Conservation (phyloP, 306 rosid genomes). For the Lathyrus aphaca region DNA sequence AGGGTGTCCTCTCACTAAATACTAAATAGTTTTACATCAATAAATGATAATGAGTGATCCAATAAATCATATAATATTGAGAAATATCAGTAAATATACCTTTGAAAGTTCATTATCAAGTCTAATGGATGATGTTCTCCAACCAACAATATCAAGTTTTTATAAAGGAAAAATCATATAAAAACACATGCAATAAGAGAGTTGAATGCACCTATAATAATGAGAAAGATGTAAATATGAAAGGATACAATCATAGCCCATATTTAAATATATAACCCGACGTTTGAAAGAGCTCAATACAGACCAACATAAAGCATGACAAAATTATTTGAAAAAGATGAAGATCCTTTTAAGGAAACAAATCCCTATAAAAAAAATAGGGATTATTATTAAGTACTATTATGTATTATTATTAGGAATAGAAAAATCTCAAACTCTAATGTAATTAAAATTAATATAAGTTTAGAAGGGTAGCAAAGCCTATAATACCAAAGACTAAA, state of each 20-base stretch:
- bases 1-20: too few relatives aligned
- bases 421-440: too few relatives aligned
- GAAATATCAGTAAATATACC: constrained; percentile 44
- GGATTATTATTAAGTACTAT: too few relatives aligned
- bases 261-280: constrained; percentile 82
- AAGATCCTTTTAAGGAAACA: constrained; percentile 26
- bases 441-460: too few relatives aligned
- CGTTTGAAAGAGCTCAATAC: constrained; percentile 78
- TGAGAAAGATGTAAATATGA: constrained; percentile 13
- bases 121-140: constrained; percentile 95
- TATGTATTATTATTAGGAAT: too few relatives aligned
- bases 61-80: too few relatives aligned
- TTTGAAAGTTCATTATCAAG: constrained; percentile 79
- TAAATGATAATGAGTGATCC: too few relatives aligned
- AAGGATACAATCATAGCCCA: constrained; percentile 92
- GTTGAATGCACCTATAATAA: constrained; percentile 1
- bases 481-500: too few relatives aligned
- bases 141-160: constrained; percentile 80
- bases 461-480: too few relatives aligned
- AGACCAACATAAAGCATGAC: constrained; percentile 65
- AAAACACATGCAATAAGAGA: constrained; percentile 9
- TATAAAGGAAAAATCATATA: constrained; percentile 51
- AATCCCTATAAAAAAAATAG: constrained; percentile 7
- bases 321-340: constrained; percentile 25
- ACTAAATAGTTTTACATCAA: too few relatives aligned